Evolutionary conservation across 176 grass and related monocot species (phyloP).

Genomic region (Urochloa ruziziensis): DNA sequence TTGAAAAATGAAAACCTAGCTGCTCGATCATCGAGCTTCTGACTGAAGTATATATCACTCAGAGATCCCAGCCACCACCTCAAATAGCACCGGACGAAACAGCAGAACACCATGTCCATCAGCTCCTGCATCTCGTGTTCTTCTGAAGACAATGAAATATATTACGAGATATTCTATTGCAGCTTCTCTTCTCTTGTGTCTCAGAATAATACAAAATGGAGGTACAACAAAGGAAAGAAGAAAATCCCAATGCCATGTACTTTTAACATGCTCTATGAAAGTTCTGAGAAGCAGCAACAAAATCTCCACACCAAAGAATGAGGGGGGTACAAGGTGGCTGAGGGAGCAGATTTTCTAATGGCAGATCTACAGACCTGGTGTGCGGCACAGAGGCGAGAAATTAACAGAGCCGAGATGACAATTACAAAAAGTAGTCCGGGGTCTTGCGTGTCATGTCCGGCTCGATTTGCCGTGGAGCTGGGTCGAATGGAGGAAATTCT

Average conservation of each 20-base stretch:
- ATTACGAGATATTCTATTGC: slow-evolving; percentile 32
- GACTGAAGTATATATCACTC: not conserved
- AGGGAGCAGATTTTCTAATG: slow-evolving; percentile 41
- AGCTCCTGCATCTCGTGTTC: not conserved
- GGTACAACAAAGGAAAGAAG: not conserved
- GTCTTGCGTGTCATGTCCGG: slow-evolving; percentile 65
- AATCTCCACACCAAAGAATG: slow-evolving; percentile 62
- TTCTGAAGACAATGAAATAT: not conserved
- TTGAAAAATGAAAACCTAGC: no score
- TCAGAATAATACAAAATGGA: slow-evolving; percentile 49
- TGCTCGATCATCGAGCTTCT: no score
- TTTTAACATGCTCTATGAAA: slow-evolving; percentile 45
- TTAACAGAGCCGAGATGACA: not conserved
- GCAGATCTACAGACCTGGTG: slow-evolving; percentile 41
- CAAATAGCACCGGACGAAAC: not conserved
- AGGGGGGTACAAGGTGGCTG: slow-evolving; percentile 31
- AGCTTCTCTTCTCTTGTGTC: slow-evolving; percentile 42
- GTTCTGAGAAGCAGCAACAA: slow-evolving; percentile 61
- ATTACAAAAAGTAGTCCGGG: slow-evolving; percentile 81
- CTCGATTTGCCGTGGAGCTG: slow-evolving; percentile 60
- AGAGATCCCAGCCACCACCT: not conserved
- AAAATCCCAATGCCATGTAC: slow-evolving; percentile 31
- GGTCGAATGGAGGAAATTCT: slow-evolving; percentile 80
- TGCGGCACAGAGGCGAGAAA: not conserved
- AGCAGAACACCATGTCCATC: not conserved